Evolutionary conservation across 345 rosid species (phyloP), one percentile per base, ranked within the genome.

Genomic region (Cochlearia excelsa): DNA sequence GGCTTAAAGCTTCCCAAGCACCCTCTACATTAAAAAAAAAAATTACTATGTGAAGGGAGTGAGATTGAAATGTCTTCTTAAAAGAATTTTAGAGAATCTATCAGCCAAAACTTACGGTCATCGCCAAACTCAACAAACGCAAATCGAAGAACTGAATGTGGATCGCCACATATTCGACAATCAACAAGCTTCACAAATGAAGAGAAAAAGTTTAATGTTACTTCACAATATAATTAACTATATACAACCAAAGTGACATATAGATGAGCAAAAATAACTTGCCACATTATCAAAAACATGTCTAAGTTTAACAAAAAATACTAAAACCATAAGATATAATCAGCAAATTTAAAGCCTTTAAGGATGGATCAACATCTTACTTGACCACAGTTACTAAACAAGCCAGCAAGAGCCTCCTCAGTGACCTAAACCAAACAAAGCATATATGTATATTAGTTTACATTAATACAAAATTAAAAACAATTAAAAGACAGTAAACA

Each of bases 111-210:
- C 86, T 77, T 83, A 87, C 97, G 74, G 68, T 87, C 95, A 78
- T 87, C 90, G 35, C 83, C 82, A 69, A 90, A 90, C 74, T 90
- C 95, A 10, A 90, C 87, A 61, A 90, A 90, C 30, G 97, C 97
- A 80, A 90, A 90, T 38, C 95, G 90, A 75, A 90, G 95, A 72
- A 85, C 84, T 47, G 97, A 90, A 79, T 82, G 90, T 41, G 95
- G 93, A 82, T 90, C 95, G 26, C 93, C 95, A 73, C 95, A 90
- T 34, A 90, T 83, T 55, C 97, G 87, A 72, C 97, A 90, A 66
- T 90, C 97, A 78, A 87, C 85, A 70, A 90, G 93, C 97, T 90
- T 78, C 68, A 79, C 65, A 47, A 50, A 16, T 16, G 23, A 16
- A 46, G 64, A 48, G 41, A 69, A 66, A 30, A 64, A 54, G 37